Percentiles rank a stretch among this genome's conserved stretches.
These are phyloP conservation scores for Infundibulicybe gibba DNA, from an alignment of 768 basidiomycete species.

Conservation along the genomic window DNA sequence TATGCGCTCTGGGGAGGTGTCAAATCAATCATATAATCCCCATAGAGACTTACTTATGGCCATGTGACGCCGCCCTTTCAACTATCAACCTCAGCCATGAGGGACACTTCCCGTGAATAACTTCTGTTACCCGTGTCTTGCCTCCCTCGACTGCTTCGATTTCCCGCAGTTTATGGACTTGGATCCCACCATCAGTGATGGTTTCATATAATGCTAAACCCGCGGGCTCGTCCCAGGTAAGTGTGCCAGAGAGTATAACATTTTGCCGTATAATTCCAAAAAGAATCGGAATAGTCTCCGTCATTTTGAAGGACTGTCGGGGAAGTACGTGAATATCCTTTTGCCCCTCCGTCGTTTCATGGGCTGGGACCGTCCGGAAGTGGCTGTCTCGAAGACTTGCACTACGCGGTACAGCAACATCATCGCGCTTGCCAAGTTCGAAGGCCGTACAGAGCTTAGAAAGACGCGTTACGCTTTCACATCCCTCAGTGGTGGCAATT, in stretches of 20 bases:
- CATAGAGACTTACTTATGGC: conserved; percentile 20
- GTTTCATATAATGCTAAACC: conserved; percentile 26
- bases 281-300: conserved; percentile 26
- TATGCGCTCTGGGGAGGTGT: conserved; percentile 19
- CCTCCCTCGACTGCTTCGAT: conserved; percentile 21
- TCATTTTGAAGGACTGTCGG: conserved; percentile 25
- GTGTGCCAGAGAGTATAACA: conserved; percentile 23
- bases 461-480: conserved; percentile 27
- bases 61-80: conserved; percentile 17
- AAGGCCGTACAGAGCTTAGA: conserved; percentile 23
- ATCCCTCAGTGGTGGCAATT: conserved; percentile 24
- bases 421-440: conserved; percentile 21
- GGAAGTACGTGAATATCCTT: conserved; percentile 7
- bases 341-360: conserved; percentile 5
- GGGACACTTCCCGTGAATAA: conserved; percentile 26
- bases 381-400: conserved; percentile 9
- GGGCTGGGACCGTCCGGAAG: conserved; percentile 7
- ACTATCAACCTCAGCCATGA: conserved; percentile 18
- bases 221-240: conserved; percentile 27
- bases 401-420: conserved; percentile 10
- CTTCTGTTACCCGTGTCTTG: conserved; percentile 26
- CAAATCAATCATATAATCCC: background rate
- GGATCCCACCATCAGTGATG: conserved; percentile 10
- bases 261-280: conserved; percentile 23
- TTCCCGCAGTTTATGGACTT: conserved; percentile 26